Evolutionary conservation across 352 stramenopile genomes (phyloP), one percentile per base, ranked within the genome.

Genomic region (Plasmopara halstedii): DNA sequence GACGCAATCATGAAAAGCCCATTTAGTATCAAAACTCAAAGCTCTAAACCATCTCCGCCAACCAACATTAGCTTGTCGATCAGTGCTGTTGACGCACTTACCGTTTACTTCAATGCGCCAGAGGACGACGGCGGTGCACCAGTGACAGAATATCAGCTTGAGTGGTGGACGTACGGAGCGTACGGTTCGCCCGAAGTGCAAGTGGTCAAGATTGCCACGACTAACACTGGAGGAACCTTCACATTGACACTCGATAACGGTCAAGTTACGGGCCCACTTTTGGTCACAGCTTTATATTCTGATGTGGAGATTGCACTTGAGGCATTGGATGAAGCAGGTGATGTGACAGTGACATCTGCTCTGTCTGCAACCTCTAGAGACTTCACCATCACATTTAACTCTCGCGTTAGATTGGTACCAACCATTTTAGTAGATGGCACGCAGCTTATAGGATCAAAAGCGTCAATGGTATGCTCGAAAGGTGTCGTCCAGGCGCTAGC

Each of bases 91-190:
- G 43, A 88, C 19, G 58, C 64, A 7, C 76, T 98, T 10, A 71
- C 68, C 5, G 64, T 98, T 17, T 76, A 64, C n/a, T 98, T 96
- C 56, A 71, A 58, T 22, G 62, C 70, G 2, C 88, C 92, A 0
- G 29, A 69, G 7, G 78, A 95, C 23, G 80, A 95, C 51, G 93
- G 93, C 25, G 94, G 94, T 6, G 70, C 86, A 0, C 53, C 57
- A 5, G 74, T 97, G 11, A 84, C 79, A 7, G 57, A 57, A 22
- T 98, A 94, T 55, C 62, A 74, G 49, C 82, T 97, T 18, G 91
- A 98, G 46, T 94, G 76, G 79, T 93, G 77, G 76, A 68, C 60
- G 0, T 62, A 71, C 14, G 65, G 49, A 8, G 47, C 53, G 15
- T 87, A 85, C n/a, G 72, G 73, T 0, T 50, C 41, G 0, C 54